Evolutionary conservation across 768 basidiomycete species (phyloP).

Genomic region (Hypsizygus marmoreus): DNA sequence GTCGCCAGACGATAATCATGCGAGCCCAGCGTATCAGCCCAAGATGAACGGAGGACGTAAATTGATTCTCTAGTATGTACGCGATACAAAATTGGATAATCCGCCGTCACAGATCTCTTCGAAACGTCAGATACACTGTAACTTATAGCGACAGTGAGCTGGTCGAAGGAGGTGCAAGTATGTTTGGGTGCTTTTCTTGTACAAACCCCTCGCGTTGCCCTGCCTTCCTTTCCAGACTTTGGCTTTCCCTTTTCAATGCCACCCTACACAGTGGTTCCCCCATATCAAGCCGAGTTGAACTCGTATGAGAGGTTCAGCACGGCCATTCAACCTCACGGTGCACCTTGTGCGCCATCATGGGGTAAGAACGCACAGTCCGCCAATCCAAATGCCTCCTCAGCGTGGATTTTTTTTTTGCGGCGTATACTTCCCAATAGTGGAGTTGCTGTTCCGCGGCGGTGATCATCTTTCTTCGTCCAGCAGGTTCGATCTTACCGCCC

Average conservation of each 20-base stretch:
- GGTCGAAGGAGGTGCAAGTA: no score
- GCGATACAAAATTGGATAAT: no score
- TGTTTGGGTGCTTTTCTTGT: no score
- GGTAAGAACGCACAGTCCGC: conserved; percentile 30
- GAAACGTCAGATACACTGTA: no score
- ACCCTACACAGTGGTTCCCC: conserved; percentile 15
- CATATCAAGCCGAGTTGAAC: background rate
- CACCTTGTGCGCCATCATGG: conserved; percentile 28
- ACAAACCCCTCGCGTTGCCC: no score
- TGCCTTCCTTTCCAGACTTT: conserved; percentile 22
- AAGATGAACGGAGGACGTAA: no score
- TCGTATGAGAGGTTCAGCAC: no score
- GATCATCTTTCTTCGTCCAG: conserved; percentile 17
- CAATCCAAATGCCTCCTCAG: conserved; percentile 25
- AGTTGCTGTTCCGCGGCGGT: conserved; percentile 22
- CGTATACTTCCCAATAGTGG: conserved; percentile 27
- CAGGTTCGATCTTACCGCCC: conserved; percentile 9
- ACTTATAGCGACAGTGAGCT: no score
- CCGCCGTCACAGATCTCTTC: no score
- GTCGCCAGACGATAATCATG: no score
- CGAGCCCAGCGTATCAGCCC: no score
- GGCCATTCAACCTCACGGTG: conserved; percentile 29
- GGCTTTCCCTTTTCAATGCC: conserved; percentile 21
- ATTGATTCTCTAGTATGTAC: no score
- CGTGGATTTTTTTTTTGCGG: conserved; percentile 17